Conservation (phyloP, 345 rosid species). For the Salix udensis region DNA sequence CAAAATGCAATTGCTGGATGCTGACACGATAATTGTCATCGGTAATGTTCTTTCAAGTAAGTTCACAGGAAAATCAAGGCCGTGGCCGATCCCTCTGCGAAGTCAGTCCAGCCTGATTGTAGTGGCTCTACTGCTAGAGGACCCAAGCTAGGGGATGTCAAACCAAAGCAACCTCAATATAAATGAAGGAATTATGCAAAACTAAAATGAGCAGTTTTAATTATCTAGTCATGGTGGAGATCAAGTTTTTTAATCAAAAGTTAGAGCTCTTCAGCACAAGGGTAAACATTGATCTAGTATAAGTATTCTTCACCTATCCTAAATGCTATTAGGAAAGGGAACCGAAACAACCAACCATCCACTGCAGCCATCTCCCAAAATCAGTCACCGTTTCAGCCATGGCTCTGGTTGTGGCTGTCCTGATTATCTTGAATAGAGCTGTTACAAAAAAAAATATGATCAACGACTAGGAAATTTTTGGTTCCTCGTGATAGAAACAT, state of each 20-base stretch:
- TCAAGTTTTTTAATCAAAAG: not conserved
- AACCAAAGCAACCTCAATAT: not conserved
- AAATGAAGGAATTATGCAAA: not conserved
- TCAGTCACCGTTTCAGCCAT: conserved; percentile 5
- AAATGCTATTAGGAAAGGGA: not conserved
- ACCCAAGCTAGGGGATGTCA: not conserved
- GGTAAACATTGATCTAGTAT: not conserved
- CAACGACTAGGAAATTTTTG: conserved; percentile 41
- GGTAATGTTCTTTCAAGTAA: not conserved
- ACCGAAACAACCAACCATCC: not conserved
- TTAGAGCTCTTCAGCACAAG: not conserved
- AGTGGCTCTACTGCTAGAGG: not conserved
- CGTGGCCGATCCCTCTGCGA: not conserved
- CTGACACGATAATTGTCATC: not conserved
- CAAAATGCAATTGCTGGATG: not conserved
- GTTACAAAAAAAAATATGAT: conserved; percentile 27
- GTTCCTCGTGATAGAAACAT: not conserved
- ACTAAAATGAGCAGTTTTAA: not conserved
- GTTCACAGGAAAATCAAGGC: not conserved
- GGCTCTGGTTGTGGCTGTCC: conserved; percentile 57
- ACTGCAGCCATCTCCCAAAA: not conserved
- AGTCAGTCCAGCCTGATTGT: not conserved
- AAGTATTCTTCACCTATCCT: not conserved
- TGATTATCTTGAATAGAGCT: conserved; percentile 91
- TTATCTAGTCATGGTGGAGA: not conserved